A percentile compares a stretch with the other conserved stretches of the same genome.
These are phyloP conservation scores for Stephania japonica DNA, from an alignment of 164 flowering plant genomes.

Conservation along the genomic window DNA sequence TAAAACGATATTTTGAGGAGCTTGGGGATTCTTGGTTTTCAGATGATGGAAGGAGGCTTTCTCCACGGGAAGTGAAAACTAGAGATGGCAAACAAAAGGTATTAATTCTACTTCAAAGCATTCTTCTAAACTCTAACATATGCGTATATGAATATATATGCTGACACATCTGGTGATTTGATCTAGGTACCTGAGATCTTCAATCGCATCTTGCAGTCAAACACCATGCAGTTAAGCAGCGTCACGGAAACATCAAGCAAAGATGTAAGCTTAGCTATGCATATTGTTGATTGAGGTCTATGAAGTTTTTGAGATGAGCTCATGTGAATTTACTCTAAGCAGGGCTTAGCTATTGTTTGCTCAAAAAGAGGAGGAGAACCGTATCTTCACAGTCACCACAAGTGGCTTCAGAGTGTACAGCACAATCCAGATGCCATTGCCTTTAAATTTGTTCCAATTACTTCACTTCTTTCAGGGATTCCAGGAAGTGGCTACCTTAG, in stretches of 20 bases:
- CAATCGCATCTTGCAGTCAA: slow-evolving; percentile 55
- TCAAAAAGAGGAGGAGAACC: slow-evolving; percentile 84
- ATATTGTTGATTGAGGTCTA: neutral
- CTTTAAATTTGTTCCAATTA: slow-evolving; percentile 82
- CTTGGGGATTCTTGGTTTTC: slow-evolving; percentile 78
- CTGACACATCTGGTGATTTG: slow-evolving; percentile 8
- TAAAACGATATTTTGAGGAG: slow-evolving; percentile 67
- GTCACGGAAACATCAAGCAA: slow-evolving; percentile 76
- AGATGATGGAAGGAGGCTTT: slow-evolving; percentile 53
- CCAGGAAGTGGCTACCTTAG: slow-evolving; percentile 92
- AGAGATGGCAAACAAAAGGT: slow-evolving; percentile 56
- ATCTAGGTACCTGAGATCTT: slow-evolving; percentile 78
- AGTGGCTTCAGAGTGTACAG: slow-evolving; percentile 79
- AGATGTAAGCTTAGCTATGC: slow-evolving; percentile 52
- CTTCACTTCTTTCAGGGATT: slow-evolving; percentile 77
- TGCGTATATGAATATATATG: neutral
- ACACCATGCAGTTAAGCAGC: slow-evolving; percentile 55
- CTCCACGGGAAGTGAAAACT: slow-evolving; percentile 41
- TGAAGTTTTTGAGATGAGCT: slow-evolving; percentile 4
- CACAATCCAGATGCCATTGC: slow-evolving; percentile 66
- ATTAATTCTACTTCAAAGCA: neutral
- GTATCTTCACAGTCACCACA: slow-evolving; percentile 46
- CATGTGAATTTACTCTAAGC: slow-evolving; percentile 15
- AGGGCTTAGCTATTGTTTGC: slow-evolving; percentile 73
- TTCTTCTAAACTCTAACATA: neutral